These are phyloP conservation scores for Asterella californica DNA, from an alignment of 225 moss, liverwort and hornwort species.

Conservation along the genomic window DNA sequence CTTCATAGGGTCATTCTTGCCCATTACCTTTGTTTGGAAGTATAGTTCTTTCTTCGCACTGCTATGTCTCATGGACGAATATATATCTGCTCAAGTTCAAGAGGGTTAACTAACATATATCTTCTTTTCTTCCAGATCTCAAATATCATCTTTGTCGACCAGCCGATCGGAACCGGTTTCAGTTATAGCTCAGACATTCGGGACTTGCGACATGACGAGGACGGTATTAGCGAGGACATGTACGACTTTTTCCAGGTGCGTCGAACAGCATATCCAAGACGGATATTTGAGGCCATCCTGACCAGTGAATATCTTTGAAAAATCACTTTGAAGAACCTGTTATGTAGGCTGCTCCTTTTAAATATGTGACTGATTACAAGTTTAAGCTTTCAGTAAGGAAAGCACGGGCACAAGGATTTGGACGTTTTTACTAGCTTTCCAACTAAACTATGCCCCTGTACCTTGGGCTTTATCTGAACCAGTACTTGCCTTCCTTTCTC, in stretches of 20 bases:
- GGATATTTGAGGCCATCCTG: not conserved
- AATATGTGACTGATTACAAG: no score
- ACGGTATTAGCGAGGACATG: constrained; percentile 76
- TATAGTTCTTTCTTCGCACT: no score
- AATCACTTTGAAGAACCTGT: not conserved
- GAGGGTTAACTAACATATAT: not conserved
- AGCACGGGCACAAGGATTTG: no score
- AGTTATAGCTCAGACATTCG: constrained; percentile 69
- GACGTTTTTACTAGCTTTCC: no score
- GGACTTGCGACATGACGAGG: constrained; percentile 67
- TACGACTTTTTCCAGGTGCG: constrained; percentile 71
- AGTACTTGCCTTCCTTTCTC: not conserved
- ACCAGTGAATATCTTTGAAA: not conserved
- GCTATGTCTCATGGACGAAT: no score
- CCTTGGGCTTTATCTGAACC: no score
- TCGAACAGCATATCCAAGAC: not conserved
- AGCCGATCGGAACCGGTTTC: constrained; percentile 74
- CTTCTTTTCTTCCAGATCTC: constrained; percentile 30
- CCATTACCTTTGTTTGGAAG: no score
- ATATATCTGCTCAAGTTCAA: not conserved
- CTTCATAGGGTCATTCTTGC: no score
- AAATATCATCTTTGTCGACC: constrained; percentile 80
- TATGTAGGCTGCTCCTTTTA: not conserved
- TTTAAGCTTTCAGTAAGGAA: no score
- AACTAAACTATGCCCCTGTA: no score